phyloP scores from a whole-genome alignment of 306 rosid genomes.

The Trifolium pratense region DNA sequence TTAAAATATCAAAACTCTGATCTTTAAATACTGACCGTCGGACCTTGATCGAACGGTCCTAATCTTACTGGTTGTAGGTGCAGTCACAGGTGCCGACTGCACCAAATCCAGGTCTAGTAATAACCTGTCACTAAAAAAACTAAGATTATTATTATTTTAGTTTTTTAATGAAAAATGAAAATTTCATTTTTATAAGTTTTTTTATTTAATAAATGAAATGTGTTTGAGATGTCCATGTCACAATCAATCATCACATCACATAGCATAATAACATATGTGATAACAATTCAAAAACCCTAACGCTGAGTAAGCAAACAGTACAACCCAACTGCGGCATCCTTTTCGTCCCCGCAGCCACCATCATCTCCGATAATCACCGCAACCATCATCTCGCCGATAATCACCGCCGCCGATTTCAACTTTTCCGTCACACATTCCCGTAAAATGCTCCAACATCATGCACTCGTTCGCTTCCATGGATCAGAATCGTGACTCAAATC shows the following conservation, averaged over 20 bases:
- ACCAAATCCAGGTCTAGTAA: too few species aligned
- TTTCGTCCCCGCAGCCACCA: slow-evolving; percentile 1
- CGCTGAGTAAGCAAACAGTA: neutral
- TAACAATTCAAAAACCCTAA: slow-evolving; percentile 4
- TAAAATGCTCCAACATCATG: slow-evolving; percentile 49
- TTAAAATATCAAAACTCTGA: too few species aligned
- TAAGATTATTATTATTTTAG: too few species aligned
- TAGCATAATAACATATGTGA: neutral
- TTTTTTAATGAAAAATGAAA: too few species aligned
- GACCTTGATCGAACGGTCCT: too few species aligned
- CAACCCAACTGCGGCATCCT: neutral
- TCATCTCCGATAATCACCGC: neutral
- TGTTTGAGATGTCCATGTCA: too few species aligned
- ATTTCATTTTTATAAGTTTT: too few species aligned
- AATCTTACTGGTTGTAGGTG: too few species aligned
- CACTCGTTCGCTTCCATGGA: slow-evolving; percentile 44
- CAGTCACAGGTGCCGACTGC: too few species aligned
- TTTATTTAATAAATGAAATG: too few species aligned
- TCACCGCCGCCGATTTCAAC: neutral
- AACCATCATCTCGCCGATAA: neutral
- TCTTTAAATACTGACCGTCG: too few species aligned
- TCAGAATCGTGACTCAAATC: slow-evolving; percentile 37
- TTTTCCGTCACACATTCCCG: neutral
- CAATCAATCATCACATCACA: neutral
- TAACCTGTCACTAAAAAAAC: too few species aligned